Conservation (phyloP, 179 eudicot species). For the Patellifolia procumbens region DNA sequence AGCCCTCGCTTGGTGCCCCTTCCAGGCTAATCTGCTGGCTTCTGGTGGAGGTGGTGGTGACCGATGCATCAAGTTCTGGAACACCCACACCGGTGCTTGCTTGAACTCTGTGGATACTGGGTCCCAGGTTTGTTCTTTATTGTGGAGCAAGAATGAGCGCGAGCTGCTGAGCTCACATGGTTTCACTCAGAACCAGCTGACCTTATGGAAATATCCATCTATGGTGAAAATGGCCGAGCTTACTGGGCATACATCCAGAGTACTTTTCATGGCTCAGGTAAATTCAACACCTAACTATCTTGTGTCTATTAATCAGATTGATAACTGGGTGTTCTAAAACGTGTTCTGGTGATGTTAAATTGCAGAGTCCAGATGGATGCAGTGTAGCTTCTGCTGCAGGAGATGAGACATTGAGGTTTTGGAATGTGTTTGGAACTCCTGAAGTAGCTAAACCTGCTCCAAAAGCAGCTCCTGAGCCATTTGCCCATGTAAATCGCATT, state of each 20-base stretch:
- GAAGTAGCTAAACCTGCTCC: slow-evolving; percentile 73
- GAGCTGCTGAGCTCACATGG: slow-evolving; percentile 92
- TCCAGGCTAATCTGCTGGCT: slow-evolving; percentile 80
- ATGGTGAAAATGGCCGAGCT: slow-evolving; percentile 91
- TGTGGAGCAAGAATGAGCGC: slow-evolving; percentile 90
- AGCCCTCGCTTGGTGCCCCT: slow-evolving; percentile 95
- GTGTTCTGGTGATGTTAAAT: not conserved
- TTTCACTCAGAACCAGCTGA: slow-evolving; percentile 82
- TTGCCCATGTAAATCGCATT: slow-evolving; percentile 55
- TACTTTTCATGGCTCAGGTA: slow-evolving; percentile 73
- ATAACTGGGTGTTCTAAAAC: not conserved
- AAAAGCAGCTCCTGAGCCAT: slow-evolving; percentile 59
- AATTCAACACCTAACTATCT: not conserved
- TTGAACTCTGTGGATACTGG: slow-evolving; percentile 81
- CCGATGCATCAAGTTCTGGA: slow-evolving; percentile 84
- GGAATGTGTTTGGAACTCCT: slow-evolving; percentile 85
- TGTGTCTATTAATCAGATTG: not conserved
- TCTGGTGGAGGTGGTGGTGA: slow-evolving; percentile 91
- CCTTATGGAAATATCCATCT: slow-evolving; percentile 92
- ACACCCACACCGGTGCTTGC: slow-evolving; percentile 82
- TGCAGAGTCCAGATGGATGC: slow-evolving; percentile 71
- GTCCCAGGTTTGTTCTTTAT: slow-evolving; percentile 73
- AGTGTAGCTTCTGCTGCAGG: slow-evolving; percentile 83
- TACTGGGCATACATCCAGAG: slow-evolving; percentile 82
- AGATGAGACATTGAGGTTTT: slow-evolving; percentile 69